Evolutionary conservation across 106 monocot genomes (phyloP).

Genomic region (Alisma plantagoaquatica): DNA sequence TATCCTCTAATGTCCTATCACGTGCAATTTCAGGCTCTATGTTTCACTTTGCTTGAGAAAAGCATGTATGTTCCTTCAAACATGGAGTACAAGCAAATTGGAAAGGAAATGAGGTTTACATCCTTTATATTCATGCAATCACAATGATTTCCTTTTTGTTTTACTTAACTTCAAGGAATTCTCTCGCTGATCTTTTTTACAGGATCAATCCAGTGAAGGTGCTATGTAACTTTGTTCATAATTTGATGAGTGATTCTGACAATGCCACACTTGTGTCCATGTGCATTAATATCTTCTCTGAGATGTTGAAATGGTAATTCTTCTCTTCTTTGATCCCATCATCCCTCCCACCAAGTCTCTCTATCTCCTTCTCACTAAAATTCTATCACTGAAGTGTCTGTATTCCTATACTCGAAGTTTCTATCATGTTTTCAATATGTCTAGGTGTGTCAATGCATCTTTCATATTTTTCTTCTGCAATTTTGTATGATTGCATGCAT

Average conservation of each 20-base stretch:
- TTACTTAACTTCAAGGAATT: conserved; percentile 1
- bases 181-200: background rate
- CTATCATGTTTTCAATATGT: background rate
- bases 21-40: conserved; percentile 53
- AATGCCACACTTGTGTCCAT: conserved; percentile 25
- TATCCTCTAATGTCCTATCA: too few relatives aligned
- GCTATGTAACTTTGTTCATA: conserved; percentile 40
- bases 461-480: too few relatives aligned
- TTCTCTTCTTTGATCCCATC: too few relatives aligned
- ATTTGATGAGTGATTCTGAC: conserved; percentile 32
- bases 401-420: background rate
- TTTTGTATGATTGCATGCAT: too few relatives aligned
- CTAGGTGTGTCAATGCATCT: background rate
- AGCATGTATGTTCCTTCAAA: too few relatives aligned
- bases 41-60: conserved; percentile 66
- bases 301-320: conserved; percentile 73
- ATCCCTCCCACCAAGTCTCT: too few relatives aligned
- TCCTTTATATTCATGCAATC: too few relatives aligned
- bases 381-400: background rate
- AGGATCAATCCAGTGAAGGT: conserved; percentile 72
- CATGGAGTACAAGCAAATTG: too few relatives aligned
- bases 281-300: conserved; percentile 62
- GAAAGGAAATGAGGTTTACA: too few relatives aligned
- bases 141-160: too few relatives aligned
- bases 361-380: too few relatives aligned